phyloP scores from a whole-genome alignment of 805 yeast genomes.

The Metschnikowia vanudenii region DNA sequence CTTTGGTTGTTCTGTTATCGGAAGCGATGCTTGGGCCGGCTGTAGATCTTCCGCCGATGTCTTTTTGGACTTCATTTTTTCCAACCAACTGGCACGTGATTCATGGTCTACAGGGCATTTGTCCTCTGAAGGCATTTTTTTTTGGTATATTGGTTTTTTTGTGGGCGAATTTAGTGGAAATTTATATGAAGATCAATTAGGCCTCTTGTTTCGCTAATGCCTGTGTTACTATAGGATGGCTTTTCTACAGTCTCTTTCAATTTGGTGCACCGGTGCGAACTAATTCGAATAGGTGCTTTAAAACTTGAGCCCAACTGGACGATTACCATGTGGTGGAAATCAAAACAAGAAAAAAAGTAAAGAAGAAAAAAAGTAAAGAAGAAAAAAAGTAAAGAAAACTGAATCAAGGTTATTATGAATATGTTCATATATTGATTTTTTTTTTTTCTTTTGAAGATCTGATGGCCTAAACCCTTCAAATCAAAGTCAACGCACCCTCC shows the following conservation, averaged over 20 bases:
- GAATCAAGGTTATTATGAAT: not conserved
- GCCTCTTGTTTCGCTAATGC: not conserved
- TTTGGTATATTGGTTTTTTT: not conserved
- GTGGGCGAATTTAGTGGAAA: not conserved
- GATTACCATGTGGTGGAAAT: no score
- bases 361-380: no score
- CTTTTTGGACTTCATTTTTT: conserved; percentile 9
- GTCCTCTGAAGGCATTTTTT: conserved; percentile 9
- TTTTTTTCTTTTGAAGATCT: not conserved
- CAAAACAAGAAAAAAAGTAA: not conserved
- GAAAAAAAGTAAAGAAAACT: not conserved
- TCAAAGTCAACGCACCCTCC: not conserved
- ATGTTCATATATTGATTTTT: not conserved
- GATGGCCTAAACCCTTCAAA: not conserved
- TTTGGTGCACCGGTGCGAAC: not conserved
- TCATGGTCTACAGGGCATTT: conserved; percentile 22
- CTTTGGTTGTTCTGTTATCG: conserved; percentile 29
- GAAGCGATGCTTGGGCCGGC: not conserved
- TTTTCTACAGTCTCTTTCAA: not conserved
- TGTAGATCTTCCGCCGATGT: not conserved
- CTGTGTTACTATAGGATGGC: not conserved
- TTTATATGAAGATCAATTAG: no score
- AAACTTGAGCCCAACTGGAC: no score
- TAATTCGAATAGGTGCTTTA: not conserved
- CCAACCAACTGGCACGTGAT: conserved; percentile 17